These are phyloP conservation scores for Orbilia quercus DNA, from an alignment of 2,329 filamentous ascomycete species.

Conservation along the genomic window DNA sequence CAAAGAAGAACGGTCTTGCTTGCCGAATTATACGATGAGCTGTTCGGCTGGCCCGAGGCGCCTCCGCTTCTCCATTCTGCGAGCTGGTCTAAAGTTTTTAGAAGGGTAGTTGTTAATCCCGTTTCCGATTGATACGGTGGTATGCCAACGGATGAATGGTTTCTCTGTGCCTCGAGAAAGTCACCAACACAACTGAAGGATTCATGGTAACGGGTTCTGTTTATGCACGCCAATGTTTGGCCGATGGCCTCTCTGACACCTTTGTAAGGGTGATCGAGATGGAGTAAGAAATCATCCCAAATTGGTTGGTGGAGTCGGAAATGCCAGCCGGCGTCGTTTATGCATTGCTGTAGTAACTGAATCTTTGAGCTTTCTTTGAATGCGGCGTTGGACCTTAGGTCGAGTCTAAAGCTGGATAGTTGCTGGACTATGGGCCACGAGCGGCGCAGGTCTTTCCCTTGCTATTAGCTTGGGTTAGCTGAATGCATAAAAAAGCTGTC, in stretches of 20 bases:
- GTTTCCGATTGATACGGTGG: slow-evolving; percentile 82
- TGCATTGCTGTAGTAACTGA: slow-evolving; percentile 85
- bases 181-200: slow-evolving; percentile 83
- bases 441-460: slow-evolving; percentile 88
- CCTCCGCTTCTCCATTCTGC: slow-evolving; percentile 89
- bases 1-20: slow-evolving; percentile 96
- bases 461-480: slow-evolving; percentile 64
- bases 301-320: slow-evolving; percentile 92
- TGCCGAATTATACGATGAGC: slow-evolving; percentile 92
- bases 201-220: slow-evolving; percentile 91
- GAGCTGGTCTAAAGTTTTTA: slow-evolving; percentile 79
- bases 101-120: slow-evolving; percentile 78
- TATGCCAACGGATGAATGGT: slow-evolving; percentile 81
- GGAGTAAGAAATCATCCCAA: slow-evolving; percentile 84
- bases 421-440: slow-evolving; percentile 86
- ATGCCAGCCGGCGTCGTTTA: slow-evolving; percentile 93
- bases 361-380: slow-evolving; percentile 99
- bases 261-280: slow-evolving; percentile 98
- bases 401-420: slow-evolving; percentile 84
- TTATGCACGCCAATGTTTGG: slow-evolving; percentile 85
- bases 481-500: neutral
- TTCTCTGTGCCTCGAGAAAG: slow-evolving; percentile 81
- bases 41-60: slow-evolving; percentile 87
- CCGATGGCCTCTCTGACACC: slow-evolving; percentile 95
- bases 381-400: slow-evolving; percentile 94